These are phyloP conservation scores for Adansonia digitata DNA, from an alignment of 345 rosid genomes.

Conservation along the genomic window DNA sequence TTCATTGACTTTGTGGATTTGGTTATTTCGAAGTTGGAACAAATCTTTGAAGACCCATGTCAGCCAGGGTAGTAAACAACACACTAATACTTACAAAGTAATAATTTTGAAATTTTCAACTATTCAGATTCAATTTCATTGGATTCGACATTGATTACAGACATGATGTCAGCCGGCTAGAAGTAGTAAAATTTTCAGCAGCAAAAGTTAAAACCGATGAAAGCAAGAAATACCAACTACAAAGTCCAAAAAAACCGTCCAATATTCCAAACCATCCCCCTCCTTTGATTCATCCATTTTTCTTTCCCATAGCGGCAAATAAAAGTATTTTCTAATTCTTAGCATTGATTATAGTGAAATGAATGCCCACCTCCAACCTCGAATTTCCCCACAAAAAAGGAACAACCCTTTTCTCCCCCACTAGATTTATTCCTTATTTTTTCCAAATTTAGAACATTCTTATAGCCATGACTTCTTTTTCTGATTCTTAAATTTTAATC, in stretches of 20 bases:
- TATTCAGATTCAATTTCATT: no score
- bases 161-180: neutral
- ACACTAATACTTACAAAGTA: no score
- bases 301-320: neutral
- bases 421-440: neutral
- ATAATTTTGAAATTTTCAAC: no score
- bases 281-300: neutral
- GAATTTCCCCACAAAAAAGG: conserved; percentile 21
- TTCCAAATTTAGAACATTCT: conserved; percentile 9
- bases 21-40: conserved; percentile 24
- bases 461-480: neutral
- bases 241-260: neutral
- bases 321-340: neutral
- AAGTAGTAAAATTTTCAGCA: neutral
- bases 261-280: no score
- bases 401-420: neutral
- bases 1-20: conserved; percentile 26
- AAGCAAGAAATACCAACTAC: neutral
- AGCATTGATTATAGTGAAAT: neutral
- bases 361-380: conserved; percentile 31
- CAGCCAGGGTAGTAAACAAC: no score
- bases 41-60: neutral
- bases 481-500: neutral
- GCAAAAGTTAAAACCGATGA: neutral
- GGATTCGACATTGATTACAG: no score